Percentiles rank a stretch among this genome's conserved stretches.
Conservation (phyloP, 2,329 filamentous ascomycete species). For the Calonectria leucothoes region DNA sequence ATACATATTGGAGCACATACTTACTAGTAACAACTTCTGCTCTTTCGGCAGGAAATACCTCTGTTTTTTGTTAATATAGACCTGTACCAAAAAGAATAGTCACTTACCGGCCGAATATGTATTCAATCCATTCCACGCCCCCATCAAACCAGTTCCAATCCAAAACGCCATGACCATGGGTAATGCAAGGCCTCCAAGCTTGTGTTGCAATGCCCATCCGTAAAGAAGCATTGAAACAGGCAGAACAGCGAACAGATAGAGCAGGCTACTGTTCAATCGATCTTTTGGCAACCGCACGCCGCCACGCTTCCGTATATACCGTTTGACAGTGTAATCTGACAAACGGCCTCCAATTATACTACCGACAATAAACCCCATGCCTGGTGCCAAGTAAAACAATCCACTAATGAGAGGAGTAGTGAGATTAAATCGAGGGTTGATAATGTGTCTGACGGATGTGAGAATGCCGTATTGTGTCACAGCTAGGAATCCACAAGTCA, state of each 20-base stretch:
- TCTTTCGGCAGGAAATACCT: constrained; percentile 13
- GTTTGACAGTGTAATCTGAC: constrained; percentile 16
- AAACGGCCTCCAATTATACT: constrained; percentile 11
- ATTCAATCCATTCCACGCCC: constrained; percentile 20
- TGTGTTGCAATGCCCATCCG: constrained; percentile 11
- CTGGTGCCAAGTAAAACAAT: constrained; percentile 14
- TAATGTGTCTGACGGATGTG: constrained; percentile 13
- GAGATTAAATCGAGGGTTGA: constrained; percentile 18
- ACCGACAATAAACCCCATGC: constrained; percentile 12
- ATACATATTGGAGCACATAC: constrained; percentile 19
- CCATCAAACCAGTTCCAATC: constrained; percentile 23
- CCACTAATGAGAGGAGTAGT: constrained; percentile 16
- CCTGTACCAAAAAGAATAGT: too few species aligned
- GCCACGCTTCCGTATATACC: background rate
- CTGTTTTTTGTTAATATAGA: background rate
- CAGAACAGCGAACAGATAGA: constrained; percentile 5
- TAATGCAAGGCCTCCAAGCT: constrained; percentile 1
- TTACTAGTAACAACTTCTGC: constrained; percentile 20
- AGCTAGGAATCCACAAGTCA: constrained; percentile 24
- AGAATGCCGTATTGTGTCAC: constrained; percentile 25
- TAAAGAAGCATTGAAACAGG: constrained; percentile 7
- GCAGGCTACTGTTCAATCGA: constrained; percentile 6
- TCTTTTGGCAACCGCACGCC: constrained; percentile 18
- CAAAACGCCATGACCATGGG: constrained; percentile 21
- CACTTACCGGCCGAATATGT: constrained; percentile 18